Evolutionary conservation across 1,139 yeast species (phyloP), one percentile per base, ranked within the genome.

Genomic region (Schwanniomyces etchellsii): DNA sequence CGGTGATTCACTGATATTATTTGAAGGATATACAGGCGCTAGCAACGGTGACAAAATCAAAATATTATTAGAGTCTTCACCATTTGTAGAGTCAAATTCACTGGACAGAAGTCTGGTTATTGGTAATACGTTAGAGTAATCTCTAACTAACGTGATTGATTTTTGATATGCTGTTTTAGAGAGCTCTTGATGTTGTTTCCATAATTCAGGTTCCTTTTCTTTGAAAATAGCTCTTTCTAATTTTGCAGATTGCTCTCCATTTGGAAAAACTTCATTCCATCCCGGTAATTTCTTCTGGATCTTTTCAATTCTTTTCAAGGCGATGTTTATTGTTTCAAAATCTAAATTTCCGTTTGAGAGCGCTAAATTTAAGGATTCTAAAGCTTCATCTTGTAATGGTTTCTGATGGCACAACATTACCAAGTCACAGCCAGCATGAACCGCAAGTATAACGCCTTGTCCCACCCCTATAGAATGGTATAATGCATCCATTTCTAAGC

Each of bases 381-480:
- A 59, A 3, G 81, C 82, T 44, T 78, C 83, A 29, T 65, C 61
- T 44, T 78, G 85, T 25, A 75, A 57, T n/a, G 60, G 55, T 41
- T 57, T 56, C 37, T 74, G 74, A 37, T 76, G 78, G 44, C 84
- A 77, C 7, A 77, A 81, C 62, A 77, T 62, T 4, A 78, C 75
- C 43, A 77, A 60, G 46, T 78, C 84, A 51, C 84, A 78, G 1
- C 82, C 81, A 2, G 84, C 84, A 35, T 70, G 64, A 4, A 76
- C 57, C 0, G 83, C 80, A 47, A 76, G 57, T 2, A 74, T 69
- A 1, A 78, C 80, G 4, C 84, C 84, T 47, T 78, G 84, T 3
- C 81, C 77, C 24, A 78, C 61, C 1, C 85, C 85, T 17, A 77
- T 71, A 12, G 77, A 73, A 35, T 73, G 77, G 46, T 74, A 74